Conservation (phyloP, 306 rosid species). For the Dicorynia guianensis region DNA sequence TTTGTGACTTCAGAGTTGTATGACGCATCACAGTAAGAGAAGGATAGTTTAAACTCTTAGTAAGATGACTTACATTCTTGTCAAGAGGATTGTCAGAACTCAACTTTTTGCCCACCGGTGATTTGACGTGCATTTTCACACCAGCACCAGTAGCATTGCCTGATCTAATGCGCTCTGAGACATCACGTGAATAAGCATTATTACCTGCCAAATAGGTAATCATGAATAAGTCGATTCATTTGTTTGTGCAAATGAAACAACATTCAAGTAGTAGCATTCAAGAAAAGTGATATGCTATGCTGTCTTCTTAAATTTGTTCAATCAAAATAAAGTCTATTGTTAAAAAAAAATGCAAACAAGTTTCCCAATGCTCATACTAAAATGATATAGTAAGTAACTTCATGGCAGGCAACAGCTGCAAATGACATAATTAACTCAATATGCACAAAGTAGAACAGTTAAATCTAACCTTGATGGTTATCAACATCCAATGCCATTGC, state of each 20-base stretch:
- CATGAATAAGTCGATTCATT: neutral
- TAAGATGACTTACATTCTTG: constrained; percentile 67
- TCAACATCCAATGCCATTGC: constrained; percentile 60
- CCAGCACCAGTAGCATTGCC: constrained; percentile 64
- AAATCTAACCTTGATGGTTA: constrained; percentile 71
- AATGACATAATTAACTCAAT: constrained; percentile 12
- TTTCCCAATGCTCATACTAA: neutral
- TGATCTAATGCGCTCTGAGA: constrained; percentile 63
- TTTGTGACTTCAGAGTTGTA: constrained; percentile 1
- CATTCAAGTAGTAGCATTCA: neutral
- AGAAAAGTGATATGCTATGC: constrained; percentile 23
- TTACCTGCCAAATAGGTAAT: constrained; percentile 43
- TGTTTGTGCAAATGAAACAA: neutral
- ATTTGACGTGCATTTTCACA: constrained; percentile 73
- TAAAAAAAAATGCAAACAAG: constrained; percentile 27
- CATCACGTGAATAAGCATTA: constrained; percentile 61
- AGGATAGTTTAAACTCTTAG: neutral
- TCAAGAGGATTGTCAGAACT: constrained; percentile 67
- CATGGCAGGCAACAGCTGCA: constrained; percentile 17
- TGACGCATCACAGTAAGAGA: constrained; percentile 6
- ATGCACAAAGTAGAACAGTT: constrained; percentile 23
- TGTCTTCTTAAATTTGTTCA: constrained; percentile 8
- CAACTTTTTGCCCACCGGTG: constrained; percentile 63
- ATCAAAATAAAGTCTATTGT: constrained; percentile 8
- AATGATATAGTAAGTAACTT: neutral